Evolutionary conservation across 208 protist species (phyloP), one percentile per base, ranked within the genome.

Genomic region (Crithidia acanthocephali): DNA sequence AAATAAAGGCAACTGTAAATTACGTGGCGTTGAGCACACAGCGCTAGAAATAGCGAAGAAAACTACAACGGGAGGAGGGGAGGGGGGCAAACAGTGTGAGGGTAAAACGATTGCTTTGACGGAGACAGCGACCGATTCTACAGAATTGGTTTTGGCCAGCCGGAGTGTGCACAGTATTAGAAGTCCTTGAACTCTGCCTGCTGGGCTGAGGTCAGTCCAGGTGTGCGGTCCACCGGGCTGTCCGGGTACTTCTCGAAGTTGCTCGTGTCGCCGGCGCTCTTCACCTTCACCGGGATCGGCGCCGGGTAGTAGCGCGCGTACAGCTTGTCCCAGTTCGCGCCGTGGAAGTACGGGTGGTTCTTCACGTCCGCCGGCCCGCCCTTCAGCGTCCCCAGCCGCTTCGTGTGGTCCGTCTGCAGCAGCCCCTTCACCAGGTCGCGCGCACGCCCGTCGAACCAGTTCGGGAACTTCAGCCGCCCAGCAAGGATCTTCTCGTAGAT

Each of bases 271-370:
- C 87, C 91, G n/a, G 86, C 55, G 63, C 73, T 90, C 63, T 80
- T 81, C 70, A 88, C 79, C 74, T 89, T 88, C 55, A 96, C 85
- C 33, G 87, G 83, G 57, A 94, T 95, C 48, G 91, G 91, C 33
- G 91, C 88, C 28, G 86, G 88, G 65, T 93, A 93, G 61, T 94
- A 82, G 63, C 88, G 85, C 44, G 78, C 72, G 59, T 88, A 92
- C 60, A 95, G 75, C 68, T 92, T 90, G 32, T 93, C 85, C 91
- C 97, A 99, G 82, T 99, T 95, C 16, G 98, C 88, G 33, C 86
- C 84, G 51, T 83, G 75, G 79, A 99, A 99, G 82, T 97, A 99
- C 55, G 90, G 86, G 80, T 99, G 98, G 68, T 86, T 86, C 85
- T 98, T 98, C 65, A 99, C 85, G 74, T 99, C 98, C 22, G 84